phyloP scores from a whole-genome alignment of 495 filamentous ascomycete genomes.

The Annulohypoxylon maeteangense region DNA sequence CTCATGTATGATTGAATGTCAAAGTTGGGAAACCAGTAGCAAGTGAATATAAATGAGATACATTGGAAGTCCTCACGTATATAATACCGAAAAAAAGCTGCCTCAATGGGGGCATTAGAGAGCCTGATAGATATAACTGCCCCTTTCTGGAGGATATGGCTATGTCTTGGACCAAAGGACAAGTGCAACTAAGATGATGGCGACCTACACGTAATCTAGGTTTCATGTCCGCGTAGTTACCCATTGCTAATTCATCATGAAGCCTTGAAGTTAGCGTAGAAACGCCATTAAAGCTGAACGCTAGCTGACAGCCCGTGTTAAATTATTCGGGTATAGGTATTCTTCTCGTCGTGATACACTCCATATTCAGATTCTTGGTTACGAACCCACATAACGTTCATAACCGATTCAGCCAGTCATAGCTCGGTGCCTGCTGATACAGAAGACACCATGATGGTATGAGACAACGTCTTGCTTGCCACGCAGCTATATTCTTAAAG shows the following conservation, averaged over 20 bases:
- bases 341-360: background rate
- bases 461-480: background rate
- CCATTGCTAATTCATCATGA: background rate
- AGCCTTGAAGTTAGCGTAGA: background rate
- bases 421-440: background rate
- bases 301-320: background rate
- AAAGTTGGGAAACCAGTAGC: background rate
- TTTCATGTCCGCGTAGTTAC: background rate
- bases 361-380: background rate
- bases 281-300: background rate
- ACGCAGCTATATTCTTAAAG: background rate
- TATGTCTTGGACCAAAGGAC: constrained; percentile 5
- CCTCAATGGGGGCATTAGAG: background rate
- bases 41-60: background rate
- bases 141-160: background rate
- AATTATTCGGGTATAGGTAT: background rate
- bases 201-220: background rate
- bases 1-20: background rate
- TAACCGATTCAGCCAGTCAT: background rate
- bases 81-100: background rate
- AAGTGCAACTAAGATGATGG: constrained; percentile 13
- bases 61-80: background rate
- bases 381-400: background rate
- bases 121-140: background rate
- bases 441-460: background rate